These are phyloP conservation scores for Notholithocarpus densiflorus DNA, from an alignment of 306 rosid species.

Conservation along the genomic window DNA sequence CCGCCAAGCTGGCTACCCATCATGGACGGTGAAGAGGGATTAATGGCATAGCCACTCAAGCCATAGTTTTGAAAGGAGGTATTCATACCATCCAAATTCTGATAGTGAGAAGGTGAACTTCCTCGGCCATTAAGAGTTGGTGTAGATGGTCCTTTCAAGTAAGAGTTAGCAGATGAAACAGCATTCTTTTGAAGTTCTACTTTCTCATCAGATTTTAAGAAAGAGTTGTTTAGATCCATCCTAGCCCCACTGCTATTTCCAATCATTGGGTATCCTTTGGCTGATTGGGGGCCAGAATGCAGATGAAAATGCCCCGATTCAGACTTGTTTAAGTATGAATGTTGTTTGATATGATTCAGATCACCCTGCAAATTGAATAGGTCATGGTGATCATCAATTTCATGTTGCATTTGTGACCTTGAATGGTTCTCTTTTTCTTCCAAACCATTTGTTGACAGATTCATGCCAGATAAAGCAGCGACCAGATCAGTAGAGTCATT, in stretches of 20 bases:
- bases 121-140: slow-evolving; percentile 47
- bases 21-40: slow-evolving; percentile 69
- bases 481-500: slow-evolving; percentile 70
- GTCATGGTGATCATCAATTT: slow-evolving; percentile 57
- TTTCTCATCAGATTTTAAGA: slow-evolving; percentile 44
- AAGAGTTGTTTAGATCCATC: slow-evolving; percentile 37
- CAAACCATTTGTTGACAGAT: slow-evolving; percentile 56
- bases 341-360: slow-evolving; percentile 64
- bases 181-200: slow-evolving; percentile 48
- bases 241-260: slow-evolving; percentile 51
- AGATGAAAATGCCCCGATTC: slow-evolving; percentile 56
- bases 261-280: slow-evolving; percentile 42
- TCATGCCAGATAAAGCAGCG: slow-evolving; percentile 75
- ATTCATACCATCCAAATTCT: slow-evolving; percentile 60
- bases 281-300: slow-evolving; percentile 33
- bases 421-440: slow-evolving; percentile 53
- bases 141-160: slow-evolving; percentile 59
- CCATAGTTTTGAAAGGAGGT: slow-evolving; percentile 62
- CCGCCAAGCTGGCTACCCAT: slow-evolving; percentile 80
- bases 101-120: slow-evolving; percentile 55
- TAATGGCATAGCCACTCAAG: slow-evolving; percentile 62
- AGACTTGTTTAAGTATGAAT: slow-evolving; percentile 58
- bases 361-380: slow-evolving; percentile 76
- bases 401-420: slow-evolving; percentile 57
- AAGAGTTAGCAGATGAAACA: slow-evolving; percentile 40